Conservation (phyloP, 371 early-diverging fungal species). For the Mortierella sp. region DNA sequence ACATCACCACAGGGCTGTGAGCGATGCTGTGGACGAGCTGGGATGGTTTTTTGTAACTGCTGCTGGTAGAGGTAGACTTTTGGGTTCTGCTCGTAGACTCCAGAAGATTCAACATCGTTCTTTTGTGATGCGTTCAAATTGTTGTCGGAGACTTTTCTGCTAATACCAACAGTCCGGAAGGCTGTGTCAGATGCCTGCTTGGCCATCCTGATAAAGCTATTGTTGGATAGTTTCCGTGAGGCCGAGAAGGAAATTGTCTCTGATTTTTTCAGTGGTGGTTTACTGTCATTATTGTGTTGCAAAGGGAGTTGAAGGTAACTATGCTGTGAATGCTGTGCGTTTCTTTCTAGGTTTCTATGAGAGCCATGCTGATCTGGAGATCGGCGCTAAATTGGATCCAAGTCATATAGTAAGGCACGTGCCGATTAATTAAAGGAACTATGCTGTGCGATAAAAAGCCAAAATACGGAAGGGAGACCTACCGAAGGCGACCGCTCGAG, state of each 20-base stretch:
- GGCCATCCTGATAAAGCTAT: slow-evolving; percentile 29
- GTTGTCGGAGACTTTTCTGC: slow-evolving; percentile 23
- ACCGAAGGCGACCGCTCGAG: slow-evolving; percentile 6
- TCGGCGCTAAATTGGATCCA: background rate
- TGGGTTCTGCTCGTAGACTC: slow-evolving; percentile 48
- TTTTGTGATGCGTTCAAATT: slow-evolving; percentile 13
- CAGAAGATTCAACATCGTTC: background rate
- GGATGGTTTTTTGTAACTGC: slow-evolving; percentile 1
- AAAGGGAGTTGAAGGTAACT: background rate
- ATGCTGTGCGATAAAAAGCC: background rate
- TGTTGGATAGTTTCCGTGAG: slow-evolving; percentile 25
- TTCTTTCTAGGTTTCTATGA: background rate
- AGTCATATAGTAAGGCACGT: background rate
- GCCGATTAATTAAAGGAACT: background rate
- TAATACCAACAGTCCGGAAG: slow-evolving; percentile 25
- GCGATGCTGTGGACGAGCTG: slow-evolving; percentile 5
- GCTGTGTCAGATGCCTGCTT: slow-evolving; percentile 48
- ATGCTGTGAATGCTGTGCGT: background rate
- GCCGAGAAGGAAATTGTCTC: slow-evolving; percentile 5
- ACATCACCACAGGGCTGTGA: slow-evolving; percentile 12
- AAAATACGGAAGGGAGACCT: background rate
- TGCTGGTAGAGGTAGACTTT: slow-evolving; percentile 37
- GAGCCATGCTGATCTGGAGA: slow-evolving; percentile 1
- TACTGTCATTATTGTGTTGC: background rate
- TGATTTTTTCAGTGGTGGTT: slow-evolving; percentile 1